phyloP scores from a whole-genome alignment of 768 basidiomycete species.

The Russula dissimulans region DNA sequence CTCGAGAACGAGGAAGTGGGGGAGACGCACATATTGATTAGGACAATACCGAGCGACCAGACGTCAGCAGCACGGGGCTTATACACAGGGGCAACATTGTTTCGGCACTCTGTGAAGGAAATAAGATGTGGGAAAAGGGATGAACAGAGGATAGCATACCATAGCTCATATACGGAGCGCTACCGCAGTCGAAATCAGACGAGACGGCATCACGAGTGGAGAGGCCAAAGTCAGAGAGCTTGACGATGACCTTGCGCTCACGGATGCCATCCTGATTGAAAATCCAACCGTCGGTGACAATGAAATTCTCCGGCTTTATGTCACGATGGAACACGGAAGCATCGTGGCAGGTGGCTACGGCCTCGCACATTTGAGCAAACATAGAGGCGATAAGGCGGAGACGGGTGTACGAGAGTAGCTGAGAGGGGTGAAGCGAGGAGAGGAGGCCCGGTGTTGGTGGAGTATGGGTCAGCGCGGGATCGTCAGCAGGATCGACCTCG shows the following conservation, averaged over 20 bases:
- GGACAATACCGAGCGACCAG: slow-evolving; percentile 97
- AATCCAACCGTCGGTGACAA: slow-evolving; percentile 75
- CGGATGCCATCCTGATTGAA: slow-evolving; percentile 44
- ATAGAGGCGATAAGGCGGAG: slow-evolving; percentile 91
- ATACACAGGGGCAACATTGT: slow-evolving; percentile 93
- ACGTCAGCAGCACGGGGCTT: slow-evolving; percentile 92
- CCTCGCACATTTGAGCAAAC: slow-evolving; percentile 99
- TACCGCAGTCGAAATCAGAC: slow-evolving; percentile 96
- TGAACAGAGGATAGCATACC: slow-evolving; percentile 40
- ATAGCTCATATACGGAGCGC: slow-evolving; percentile 98
- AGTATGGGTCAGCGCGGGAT: slow-evolving; percentile 43
- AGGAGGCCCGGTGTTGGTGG: slow-evolving; percentile 93
- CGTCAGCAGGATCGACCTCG: slow-evolving; percentile 37
- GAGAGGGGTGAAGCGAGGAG: slow-evolving; percentile 66
- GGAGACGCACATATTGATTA: slow-evolving; percentile 84
- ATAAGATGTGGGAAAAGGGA: slow-evolving; percentile 11
- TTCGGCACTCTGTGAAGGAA: slow-evolving; percentile 73
- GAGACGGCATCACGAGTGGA: slow-evolving; percentile 84
- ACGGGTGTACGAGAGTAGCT: slow-evolving; percentile 78
- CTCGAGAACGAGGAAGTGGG: not conserved
- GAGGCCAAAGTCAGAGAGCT: slow-evolving; percentile 93
- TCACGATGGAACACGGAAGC: slow-evolving; percentile 90
- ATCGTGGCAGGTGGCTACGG: slow-evolving; percentile 89
- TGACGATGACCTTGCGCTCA: slow-evolving; percentile 89
- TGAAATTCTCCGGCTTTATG: slow-evolving; percentile 99